Evolutionary conservation across 768 basidiomycete species (phyloP).

Genomic region (Tricholoma bakamatsutake): DNA sequence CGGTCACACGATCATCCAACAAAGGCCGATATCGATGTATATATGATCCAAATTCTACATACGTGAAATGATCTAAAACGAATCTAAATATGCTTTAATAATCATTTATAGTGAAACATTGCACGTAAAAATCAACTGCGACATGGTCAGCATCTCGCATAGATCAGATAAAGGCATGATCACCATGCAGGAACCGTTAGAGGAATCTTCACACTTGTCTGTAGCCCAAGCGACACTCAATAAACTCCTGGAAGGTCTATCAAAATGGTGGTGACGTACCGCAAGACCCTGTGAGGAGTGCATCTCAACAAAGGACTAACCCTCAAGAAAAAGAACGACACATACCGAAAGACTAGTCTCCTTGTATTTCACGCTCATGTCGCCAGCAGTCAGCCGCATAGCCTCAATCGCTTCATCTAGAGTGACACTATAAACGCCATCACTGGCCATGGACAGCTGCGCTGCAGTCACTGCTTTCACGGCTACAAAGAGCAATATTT

Average conservation of each 20-base stretch:
- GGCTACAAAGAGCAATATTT: constrained; percentile 36
- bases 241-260: neutral
- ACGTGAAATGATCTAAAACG: too few relatives aligned
- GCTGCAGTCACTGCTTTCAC: constrained; percentile 93
- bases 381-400: constrained; percentile 87
- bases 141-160: neutral
- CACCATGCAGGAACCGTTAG: constrained; percentile 80
- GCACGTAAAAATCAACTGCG: neutral
- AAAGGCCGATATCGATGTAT: too few relatives aligned
- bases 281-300: constrained; percentile 32
- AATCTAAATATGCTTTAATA: too few relatives aligned
- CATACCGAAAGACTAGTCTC: constrained; percentile 89
- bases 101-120: too few relatives aligned
- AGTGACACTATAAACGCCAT: constrained; percentile 80
- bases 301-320: neutral
- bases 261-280: constrained; percentile 18
- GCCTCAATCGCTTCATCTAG: constrained; percentile 95
- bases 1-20: too few relatives aligned
- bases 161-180: neutral
- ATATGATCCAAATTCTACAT: too few relatives aligned
- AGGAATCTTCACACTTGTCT: constrained; percentile 80
- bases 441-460: constrained; percentile 89
- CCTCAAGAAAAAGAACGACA: constrained; percentile 5
- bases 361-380: constrained; percentile 95
- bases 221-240: constrained; percentile 5